A percentile compares a stretch with the other conserved stretches of the same genome.
Conservation (phyloP, 106 monocot genomes). For the Acanthochlamys bracteata region DNA sequence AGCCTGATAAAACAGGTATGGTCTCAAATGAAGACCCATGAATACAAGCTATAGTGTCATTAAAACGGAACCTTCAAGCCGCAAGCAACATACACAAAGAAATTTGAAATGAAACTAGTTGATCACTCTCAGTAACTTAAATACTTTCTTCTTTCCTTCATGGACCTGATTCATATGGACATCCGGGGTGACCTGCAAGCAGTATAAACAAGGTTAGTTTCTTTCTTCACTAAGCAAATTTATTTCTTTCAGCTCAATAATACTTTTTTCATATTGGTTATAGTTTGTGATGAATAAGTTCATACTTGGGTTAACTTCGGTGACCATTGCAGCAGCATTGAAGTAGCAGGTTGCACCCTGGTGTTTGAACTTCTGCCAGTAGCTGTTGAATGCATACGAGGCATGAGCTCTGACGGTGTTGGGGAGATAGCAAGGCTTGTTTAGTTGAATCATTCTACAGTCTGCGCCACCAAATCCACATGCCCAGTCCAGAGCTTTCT, state of each 20-base stretch:
- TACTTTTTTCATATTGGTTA: not conserved
- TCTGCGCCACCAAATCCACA: conserved; percentile 74
- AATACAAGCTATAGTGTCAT: no score
- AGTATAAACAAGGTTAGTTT: not conserved
- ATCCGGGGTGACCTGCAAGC: conserved; percentile 59
- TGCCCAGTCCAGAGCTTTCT: conserved; percentile 83
- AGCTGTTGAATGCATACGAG: conserved; percentile 93
- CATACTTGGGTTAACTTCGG: conserved; percentile 78
- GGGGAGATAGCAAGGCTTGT: conserved; percentile 57
- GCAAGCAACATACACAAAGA: no score
- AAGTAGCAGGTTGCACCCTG: conserved; percentile 81
- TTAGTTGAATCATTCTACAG: conserved; percentile 58
- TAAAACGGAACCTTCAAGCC: no score
- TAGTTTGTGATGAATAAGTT: not conserved
- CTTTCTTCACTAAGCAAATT: no score
- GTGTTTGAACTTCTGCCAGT: conserved; percentile 75
- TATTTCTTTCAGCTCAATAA: no score
- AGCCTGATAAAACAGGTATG: not conserved
- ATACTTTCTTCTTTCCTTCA: conserved; percentile 16
- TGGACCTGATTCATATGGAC: conserved; percentile 42
- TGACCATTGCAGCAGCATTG: conserved; percentile 67
- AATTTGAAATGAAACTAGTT: no score
- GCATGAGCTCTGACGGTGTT: conserved; percentile 71
- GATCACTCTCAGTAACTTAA: not conserved
- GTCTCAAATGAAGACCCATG: not conserved